A percentile compares a stretch with the other conserved stretches of the same genome.
Evolutionary conservation across 805 yeast species (phyloP).

Genomic region (Clavispora phyllophila): DNA sequence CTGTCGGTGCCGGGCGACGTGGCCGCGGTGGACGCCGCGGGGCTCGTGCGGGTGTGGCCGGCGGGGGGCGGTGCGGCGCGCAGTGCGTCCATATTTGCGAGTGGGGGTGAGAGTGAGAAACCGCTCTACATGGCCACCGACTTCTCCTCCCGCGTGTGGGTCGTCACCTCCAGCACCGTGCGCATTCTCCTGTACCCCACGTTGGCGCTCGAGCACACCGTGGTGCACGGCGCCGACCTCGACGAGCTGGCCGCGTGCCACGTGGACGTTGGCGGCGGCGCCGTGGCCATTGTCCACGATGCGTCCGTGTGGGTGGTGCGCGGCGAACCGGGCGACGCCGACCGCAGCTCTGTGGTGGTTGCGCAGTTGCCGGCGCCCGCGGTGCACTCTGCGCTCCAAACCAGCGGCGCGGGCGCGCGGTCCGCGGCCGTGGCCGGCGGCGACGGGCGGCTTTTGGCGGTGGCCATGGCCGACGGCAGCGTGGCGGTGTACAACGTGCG

Average conservation of each 20-base stretch:
- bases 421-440: slow-evolving; percentile 24
- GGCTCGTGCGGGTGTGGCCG: slow-evolving; percentile 39
- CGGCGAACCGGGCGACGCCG: slow-evolving; percentile 2
- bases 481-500: slow-evolving; percentile 43
- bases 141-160: background rate
- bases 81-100: background rate
- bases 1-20: slow-evolving; percentile 36
- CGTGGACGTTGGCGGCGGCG: slow-evolving; percentile 29
- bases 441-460: slow-evolving; percentile 37
- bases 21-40: slow-evolving; percentile 32
- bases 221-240: slow-evolving; percentile 15
- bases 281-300: slow-evolving; percentile 21
- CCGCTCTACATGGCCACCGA: background rate
- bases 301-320: slow-evolving; percentile 21
- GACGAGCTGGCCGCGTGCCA: slow-evolving; percentile 13
- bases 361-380: slow-evolving; percentile 7
- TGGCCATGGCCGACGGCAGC: slow-evolving; percentile 35
- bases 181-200: background rate
- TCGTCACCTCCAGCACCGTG: background rate
- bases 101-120: background rate
- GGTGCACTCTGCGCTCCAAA: background rate
- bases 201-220: background rate
- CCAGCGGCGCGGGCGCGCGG: background rate
- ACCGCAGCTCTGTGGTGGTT: background rate
- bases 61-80: slow-evolving; percentile 26